Percentiles rank a stretch among this genome's conserved stretches.
Evolutionary conservation across 169 alveolate species (phyloP).

Genomic region (Theileria parva): DNA sequence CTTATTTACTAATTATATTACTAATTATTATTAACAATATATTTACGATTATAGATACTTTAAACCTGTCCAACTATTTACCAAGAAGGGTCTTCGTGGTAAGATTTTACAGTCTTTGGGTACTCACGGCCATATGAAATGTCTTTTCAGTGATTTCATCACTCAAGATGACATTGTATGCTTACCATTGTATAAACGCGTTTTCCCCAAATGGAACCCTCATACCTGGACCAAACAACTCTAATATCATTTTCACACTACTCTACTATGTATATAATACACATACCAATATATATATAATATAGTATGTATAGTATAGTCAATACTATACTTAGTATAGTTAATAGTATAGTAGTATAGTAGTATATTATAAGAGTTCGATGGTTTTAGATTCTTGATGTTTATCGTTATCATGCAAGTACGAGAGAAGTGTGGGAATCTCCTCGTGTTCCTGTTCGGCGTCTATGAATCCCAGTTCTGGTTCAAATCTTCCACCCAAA

Average conservation of each 20-base stretch:
- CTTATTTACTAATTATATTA: neutral
- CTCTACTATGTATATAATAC: no score
- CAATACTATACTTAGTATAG: no score
- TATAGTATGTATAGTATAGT: no score
- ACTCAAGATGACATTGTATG: constrained; percentile 94
- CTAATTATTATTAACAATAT: neutral
- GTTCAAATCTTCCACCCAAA: constrained; percentile 72
- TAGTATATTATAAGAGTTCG: constrained; percentile 34
- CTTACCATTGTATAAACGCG: constrained; percentile 90
- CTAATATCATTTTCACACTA: neutral
- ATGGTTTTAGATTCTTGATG: constrained; percentile 32
- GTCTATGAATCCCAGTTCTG: constrained; percentile 79
- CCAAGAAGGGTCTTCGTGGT: constrained; percentile 97
- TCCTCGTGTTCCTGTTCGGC: constrained; percentile 82
- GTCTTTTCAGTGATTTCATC: constrained; percentile 92
- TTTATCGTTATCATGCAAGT: constrained; percentile 31
- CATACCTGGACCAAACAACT: constrained; percentile 72
- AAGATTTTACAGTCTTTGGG: constrained; percentile 96
- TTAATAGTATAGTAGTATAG: no score
- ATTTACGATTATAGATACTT: constrained; percentile 78
- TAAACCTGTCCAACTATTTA: constrained; percentile 95
- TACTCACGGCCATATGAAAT: constrained; percentile 99
- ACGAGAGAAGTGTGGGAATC: constrained; percentile 72
- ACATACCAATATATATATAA: no score
- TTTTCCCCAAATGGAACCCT: constrained; percentile 89